These are phyloP conservation scores for Blastocystis sp. DNA, from an alignment of 352 stramenopile species.

Conservation along the genomic window DNA sequence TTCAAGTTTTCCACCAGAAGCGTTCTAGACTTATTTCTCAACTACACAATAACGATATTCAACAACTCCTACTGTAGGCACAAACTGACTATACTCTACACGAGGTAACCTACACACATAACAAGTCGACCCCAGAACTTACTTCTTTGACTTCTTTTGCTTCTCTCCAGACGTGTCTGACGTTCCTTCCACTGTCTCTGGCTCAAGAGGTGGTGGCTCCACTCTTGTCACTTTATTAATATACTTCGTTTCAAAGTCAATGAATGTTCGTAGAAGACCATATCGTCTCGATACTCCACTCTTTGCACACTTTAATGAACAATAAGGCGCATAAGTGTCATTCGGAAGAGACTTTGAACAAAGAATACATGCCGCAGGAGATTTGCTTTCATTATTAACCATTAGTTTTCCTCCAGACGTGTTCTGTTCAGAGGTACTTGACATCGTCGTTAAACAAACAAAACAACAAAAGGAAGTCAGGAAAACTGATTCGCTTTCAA, in stretches of 20 bases:
- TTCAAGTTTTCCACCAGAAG: background rate
- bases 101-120: background rate
- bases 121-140: background rate
- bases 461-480: background rate
- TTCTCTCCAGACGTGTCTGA: background rate
- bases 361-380: background rate
- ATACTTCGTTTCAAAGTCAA: slow-evolving; percentile 58
- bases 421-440: background rate
- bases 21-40: background rate
- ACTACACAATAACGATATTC: background rate
- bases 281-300: background rate
- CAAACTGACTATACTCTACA: slow-evolving; percentile 13
- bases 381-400: background rate
- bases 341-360: background rate
- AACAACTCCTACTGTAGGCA: background rate
- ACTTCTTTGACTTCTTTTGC: slow-evolving; percentile 24
- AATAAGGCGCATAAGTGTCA: background rate
- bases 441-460: slow-evolving; percentile 61
- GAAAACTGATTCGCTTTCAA: background rate
- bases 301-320: slow-evolving; percentile 21
- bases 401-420: background rate
- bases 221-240: background rate
- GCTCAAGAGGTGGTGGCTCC: too few species aligned
- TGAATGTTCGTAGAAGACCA: background rate
- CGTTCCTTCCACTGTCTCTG: background rate